A percentile compares a stretch with the other conserved stretches of the same genome.
Conservation (phyloP, 2,329 filamentous ascomycete species). For the Lachnellula cervina region DNA sequence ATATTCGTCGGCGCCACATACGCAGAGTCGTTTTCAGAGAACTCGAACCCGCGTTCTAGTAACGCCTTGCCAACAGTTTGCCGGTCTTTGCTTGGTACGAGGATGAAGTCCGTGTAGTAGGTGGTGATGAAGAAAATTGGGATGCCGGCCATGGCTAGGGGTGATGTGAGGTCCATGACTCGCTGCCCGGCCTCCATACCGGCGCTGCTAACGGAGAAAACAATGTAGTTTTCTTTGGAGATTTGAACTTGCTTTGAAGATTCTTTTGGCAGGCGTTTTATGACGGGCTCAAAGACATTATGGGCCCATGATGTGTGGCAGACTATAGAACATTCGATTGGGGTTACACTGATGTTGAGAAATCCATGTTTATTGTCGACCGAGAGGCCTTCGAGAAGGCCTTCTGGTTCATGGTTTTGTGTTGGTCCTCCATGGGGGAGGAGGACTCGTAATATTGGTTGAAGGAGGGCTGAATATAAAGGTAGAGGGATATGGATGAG, state of each 20-base stretch:
- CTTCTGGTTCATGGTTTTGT: conserved; percentile 31
- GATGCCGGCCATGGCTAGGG: conserved; percentile 84
- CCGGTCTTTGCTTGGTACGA: conserved; percentile 74
- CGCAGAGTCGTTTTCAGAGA: conserved; percentile 65
- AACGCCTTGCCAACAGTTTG: conserved; percentile 72
- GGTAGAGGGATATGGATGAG: conserved; percentile 85
- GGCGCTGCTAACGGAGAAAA: conserved; percentile 84
- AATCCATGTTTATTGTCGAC: conserved; percentile 65
- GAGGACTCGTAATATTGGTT: conserved; percentile 80
- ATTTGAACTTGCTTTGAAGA: conserved; percentile 58
- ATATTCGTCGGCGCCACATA: conserved; percentile 51
- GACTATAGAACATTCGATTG: conserved; percentile 87
- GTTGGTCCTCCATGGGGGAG: conserved; percentile 53
- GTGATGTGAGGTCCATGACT: conserved; percentile 86
- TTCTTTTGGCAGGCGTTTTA: conserved; percentile 56
- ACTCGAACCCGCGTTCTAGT: conserved; percentile 75
- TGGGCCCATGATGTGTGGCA: conserved; percentile 73
- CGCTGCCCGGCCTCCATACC: conserved; percentile 87
- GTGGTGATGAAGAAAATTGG: conserved; percentile 98
- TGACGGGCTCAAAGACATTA: conserved; percentile 69
- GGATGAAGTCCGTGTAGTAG: conserved; percentile 95
- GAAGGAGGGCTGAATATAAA: conserved; percentile 72
- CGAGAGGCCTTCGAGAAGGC: conserved; percentile 43
- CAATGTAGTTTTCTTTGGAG: conserved; percentile 77
- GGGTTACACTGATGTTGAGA: conserved; percentile 88